A percentile compares a stretch with the other conserved stretches of the same genome.
Evolutionary conservation across 2,329 filamentous ascomycete genomes (phyloP).

Genomic region (Arthrocladium fulminans): DNA sequence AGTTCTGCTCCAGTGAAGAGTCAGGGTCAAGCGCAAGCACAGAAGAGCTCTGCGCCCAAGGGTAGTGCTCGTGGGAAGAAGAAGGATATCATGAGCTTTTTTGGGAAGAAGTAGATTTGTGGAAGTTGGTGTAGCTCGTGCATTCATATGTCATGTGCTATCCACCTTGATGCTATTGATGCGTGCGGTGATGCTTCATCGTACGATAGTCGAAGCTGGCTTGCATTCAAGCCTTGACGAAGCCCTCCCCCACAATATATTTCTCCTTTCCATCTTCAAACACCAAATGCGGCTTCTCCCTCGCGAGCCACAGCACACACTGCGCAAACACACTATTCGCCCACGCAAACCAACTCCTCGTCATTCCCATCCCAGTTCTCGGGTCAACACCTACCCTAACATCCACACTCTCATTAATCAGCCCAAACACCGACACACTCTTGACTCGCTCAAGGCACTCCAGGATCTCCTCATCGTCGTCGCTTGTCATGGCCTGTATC

Average conservation of each 20-base stretch:
- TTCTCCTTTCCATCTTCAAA: conserved; percentile 58
- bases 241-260: conserved; percentile 20
- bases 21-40: conserved; percentile 17
- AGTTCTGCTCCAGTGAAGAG: conserved; percentile 1
- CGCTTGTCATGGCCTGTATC: conserved; percentile 79
- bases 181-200: too few relatives aligned
- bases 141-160: too few relatives aligned
- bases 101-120: conserved; percentile 60
- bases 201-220: too few relatives aligned
- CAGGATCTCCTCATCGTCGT: conserved; percentile 67
- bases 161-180: too few relatives aligned
- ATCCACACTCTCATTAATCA: conserved; percentile 88
- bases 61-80: conserved; percentile 30
- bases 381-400: conserved; percentile 49
- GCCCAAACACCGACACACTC: conserved; percentile 62
- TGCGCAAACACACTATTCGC: conserved; percentile 93
- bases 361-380: conserved; percentile 52
- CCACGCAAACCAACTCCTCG: conserved; percentile 94
- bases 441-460: conserved; percentile 66
- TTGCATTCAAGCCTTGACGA: conserved; percentile 5
- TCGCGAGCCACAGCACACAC: conserved; percentile 81
- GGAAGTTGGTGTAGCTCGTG: neutral
- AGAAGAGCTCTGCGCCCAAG: conserved; percentile 46
- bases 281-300: conserved; percentile 77
- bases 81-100: conserved; percentile 83